A percentile compares a stretch with the other conserved stretches of the same genome.
These are phyloP conservation scores for Xylaria sp. DNA, from an alignment of 495 filamentous ascomycete species.

Conservation along the genomic window DNA sequence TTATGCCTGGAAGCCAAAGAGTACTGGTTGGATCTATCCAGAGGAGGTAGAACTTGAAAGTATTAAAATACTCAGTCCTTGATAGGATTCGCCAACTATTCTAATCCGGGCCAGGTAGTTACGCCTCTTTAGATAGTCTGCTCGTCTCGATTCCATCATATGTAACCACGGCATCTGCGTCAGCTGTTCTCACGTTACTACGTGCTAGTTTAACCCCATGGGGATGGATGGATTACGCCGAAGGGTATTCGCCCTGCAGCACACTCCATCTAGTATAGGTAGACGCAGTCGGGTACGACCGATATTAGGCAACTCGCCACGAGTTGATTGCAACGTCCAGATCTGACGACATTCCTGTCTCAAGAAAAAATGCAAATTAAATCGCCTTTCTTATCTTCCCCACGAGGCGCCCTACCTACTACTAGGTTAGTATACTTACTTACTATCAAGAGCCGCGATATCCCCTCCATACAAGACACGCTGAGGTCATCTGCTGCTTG, in stretches of 20 bases:
- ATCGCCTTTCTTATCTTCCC: slow-evolving; percentile 4
- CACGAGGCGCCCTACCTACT: not conserved
- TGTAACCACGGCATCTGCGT: slow-evolving; percentile 7
- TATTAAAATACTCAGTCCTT: not conserved
- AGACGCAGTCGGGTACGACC: not conserved
- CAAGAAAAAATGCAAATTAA: slow-evolving; percentile 1
- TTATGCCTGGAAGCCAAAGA: not conserved
- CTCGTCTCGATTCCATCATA: slow-evolving; percentile 7
- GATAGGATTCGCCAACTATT: slow-evolving; percentile 3
- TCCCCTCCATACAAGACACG: slow-evolving; percentile 8
- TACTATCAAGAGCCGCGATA: slow-evolving; percentile 16
- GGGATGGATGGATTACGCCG: slow-evolving; percentile 22
- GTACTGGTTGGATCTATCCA: not conserved
- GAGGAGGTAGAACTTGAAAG: not conserved
- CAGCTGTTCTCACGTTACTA: slow-evolving; percentile 18
- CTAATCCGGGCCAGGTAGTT: slow-evolving; percentile 1
- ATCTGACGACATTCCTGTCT: slow-evolving; percentile 5
- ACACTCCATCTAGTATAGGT: not conserved
- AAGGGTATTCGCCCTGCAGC: not conserved
- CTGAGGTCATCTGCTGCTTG: slow-evolving; percentile 26
- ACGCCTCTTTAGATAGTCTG: slow-evolving; percentile 1
- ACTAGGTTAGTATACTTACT: too few species aligned
- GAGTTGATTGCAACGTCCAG: slow-evolving; percentile 8
- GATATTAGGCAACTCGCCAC: slow-evolving; percentile 18
- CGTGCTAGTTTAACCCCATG: slow-evolving; percentile 19